These are phyloP conservation scores for Xerocomus brunneocitrinus DNA, from an alignment of 768 basidiomycete genomes.

Conservation along the genomic window DNA sequence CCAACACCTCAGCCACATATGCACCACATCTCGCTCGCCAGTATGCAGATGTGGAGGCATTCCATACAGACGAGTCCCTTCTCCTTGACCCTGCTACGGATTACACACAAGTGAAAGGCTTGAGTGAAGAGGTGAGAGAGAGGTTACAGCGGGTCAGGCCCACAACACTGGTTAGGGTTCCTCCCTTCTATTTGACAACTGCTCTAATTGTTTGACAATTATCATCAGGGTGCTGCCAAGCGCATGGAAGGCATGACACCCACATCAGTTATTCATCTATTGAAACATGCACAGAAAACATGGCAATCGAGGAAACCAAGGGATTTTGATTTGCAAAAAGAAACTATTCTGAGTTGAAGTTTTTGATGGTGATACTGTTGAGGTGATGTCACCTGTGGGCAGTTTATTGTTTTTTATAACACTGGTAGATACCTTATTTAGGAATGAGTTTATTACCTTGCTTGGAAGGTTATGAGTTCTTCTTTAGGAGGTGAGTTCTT, in stretches of 20 bases:
- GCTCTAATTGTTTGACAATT: neutral
- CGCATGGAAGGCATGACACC: slow-evolving; percentile 95
- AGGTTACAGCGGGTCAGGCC: slow-evolving; percentile 58
- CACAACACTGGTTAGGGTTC: slow-evolving; percentile 53
- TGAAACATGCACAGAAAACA: slow-evolving; percentile 54
- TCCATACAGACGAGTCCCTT: slow-evolving; percentile 73
- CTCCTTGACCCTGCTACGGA: slow-evolving; percentile 66
- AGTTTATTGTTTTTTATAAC: too few relatives aligned
- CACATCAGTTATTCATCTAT: slow-evolving; percentile 58
- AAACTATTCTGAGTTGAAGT: too few relatives aligned
- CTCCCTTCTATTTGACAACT: neutral
- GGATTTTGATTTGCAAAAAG: too few relatives aligned
- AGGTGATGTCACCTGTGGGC: too few relatives aligned
- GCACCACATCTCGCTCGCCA: slow-evolving; percentile 63
- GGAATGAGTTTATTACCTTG: too few relatives aligned
- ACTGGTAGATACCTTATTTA: too few relatives aligned
- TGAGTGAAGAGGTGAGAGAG: slow-evolving; percentile 75
- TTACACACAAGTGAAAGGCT: slow-evolving; percentile 57
- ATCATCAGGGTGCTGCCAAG: slow-evolving; percentile 79
- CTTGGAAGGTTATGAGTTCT: too few relatives aligned
- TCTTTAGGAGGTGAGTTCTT: too few relatives aligned
- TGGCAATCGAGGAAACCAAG: slow-evolving; percentile 11
- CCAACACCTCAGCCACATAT: slow-evolving; percentile 49
- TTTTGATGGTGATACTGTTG: too few relatives aligned
- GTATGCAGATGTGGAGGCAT: slow-evolving; percentile 66